A percentile compares a stretch with the other conserved stretches of the same genome.
Evolutionary conservation across 1,139 yeast species (phyloP).

Genomic region (Arxiozyma slooffiae): DNA sequence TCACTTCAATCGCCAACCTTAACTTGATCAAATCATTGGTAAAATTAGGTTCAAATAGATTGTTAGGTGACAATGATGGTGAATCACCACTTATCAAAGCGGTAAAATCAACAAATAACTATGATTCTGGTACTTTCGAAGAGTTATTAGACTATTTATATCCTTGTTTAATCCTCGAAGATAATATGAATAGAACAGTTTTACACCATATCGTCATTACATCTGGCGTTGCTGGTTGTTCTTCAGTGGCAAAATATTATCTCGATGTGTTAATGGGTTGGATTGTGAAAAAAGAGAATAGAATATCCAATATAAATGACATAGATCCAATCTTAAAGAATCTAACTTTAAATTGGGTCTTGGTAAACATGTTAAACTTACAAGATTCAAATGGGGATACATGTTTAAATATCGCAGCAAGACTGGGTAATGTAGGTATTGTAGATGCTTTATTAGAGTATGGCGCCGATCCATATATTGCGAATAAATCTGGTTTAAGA

Average conservation of each 20-base stretch:
- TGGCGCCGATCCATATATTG: slow-evolving; percentile 71
- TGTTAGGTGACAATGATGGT: slow-evolving; percentile 72
- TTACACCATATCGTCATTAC: slow-evolving; percentile 83
- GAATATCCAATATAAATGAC: slow-evolving; percentile 8
- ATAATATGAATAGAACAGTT: slow-evolving; percentile 73
- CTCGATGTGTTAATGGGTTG: slow-evolving; percentile 70
- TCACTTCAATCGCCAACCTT: slow-evolving; percentile 79
- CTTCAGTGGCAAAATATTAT: slow-evolving; percentile 66
- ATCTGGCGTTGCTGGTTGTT: slow-evolving; percentile 61
- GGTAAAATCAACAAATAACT: slow-evolving; percentile 79
- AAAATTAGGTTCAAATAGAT: slow-evolving; percentile 50
- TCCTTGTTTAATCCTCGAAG: slow-evolving; percentile 68
- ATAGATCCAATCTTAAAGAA: slow-evolving; percentile 35
- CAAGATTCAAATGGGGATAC: slow-evolving; percentile 86
- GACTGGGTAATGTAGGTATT: slow-evolving; percentile 73
- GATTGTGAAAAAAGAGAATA: slow-evolving; percentile 44
- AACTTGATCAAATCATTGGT: slow-evolving; percentile 65
- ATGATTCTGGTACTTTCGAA: slow-evolving; percentile 65
- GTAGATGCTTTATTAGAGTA: slow-evolving; percentile 73
- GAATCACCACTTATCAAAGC: slow-evolving; percentile 87
- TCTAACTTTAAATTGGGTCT: slow-evolving; percentile 50
- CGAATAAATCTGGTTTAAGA: slow-evolving; percentile 76
- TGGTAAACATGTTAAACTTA: slow-evolving; percentile 58
- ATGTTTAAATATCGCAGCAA: slow-evolving; percentile 80
- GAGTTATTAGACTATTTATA: slow-evolving; percentile 60